Evolutionary conservation across 2,329 filamentous ascomycete genomes (phyloP).

Genomic region (Penicillium sp.): DNA sequence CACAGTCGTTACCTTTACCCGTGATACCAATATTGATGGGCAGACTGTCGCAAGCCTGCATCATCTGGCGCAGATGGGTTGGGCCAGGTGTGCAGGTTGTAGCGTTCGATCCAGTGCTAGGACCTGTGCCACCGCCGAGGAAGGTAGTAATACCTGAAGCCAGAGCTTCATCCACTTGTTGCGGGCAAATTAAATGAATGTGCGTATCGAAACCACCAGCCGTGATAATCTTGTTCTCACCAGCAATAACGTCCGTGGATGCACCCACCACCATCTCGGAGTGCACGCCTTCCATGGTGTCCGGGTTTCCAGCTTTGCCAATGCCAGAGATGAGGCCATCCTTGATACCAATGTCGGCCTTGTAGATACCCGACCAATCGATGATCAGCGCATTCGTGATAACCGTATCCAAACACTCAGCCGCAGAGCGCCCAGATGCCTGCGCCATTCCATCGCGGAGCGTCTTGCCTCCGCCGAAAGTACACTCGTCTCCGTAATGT

Average conservation of each 20-base stretch:
- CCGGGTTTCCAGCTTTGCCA: constrained; percentile 94
- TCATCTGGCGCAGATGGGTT: constrained; percentile 79
- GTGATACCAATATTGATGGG: constrained; percentile 89
- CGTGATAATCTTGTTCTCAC: constrained; percentile 84
- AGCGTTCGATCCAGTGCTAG: constrained; percentile 84
- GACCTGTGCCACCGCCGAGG: constrained; percentile 85
- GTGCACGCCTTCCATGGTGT: constrained; percentile 86
- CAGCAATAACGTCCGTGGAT: constrained; percentile 87
- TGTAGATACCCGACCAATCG: constrained; percentile 90
- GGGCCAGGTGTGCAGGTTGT: constrained; percentile 90
- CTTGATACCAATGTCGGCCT: constrained; percentile 93
- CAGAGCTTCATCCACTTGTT: constrained; percentile 79
- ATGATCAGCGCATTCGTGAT: constrained; percentile 86
- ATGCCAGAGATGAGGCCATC: constrained; percentile 80
- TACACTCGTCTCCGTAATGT: constrained; percentile 84
- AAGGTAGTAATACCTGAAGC: constrained; percentile 85
- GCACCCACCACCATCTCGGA: constrained; percentile 75
- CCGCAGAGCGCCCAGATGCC: constrained; percentile 68
- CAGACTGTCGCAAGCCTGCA: constrained; percentile 75
- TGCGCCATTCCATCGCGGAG: constrained; percentile 94
- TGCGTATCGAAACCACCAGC: constrained; percentile 86
- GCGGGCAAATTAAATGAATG: constrained; percentile 92
- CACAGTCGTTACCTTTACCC: constrained; percentile 86
- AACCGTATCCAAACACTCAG: constrained; percentile 73
- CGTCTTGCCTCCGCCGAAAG: constrained; percentile 92